These are phyloP conservation scores for Gyrodon lividus DNA, from an alignment of 768 basidiomycete genomes.

Conservation along the genomic window DNA sequence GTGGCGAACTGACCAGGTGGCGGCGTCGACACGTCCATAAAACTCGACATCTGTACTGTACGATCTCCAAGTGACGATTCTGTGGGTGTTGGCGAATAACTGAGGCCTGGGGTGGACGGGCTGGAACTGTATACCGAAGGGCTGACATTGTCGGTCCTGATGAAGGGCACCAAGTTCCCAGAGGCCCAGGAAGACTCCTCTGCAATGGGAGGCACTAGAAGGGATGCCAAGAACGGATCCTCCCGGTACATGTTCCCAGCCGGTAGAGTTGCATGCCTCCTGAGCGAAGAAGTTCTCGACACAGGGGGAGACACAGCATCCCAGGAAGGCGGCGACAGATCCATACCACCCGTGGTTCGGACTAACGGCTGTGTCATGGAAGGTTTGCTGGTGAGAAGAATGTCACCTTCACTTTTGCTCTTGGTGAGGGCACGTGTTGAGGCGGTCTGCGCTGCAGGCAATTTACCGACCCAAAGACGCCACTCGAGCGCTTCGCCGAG, in stretches of 20 bases:
- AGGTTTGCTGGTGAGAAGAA: constrained; percentile 14
- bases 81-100: constrained; percentile 59
- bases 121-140: constrained; percentile 31
- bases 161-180: background rate
- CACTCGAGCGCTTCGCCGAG: constrained; percentile 84
- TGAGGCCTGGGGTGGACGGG: constrained; percentile 57
- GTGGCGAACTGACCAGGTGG: constrained; percentile 38
- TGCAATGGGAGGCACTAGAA: background rate
- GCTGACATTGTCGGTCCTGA: constrained; percentile 14
- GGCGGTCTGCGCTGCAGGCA: constrained; percentile 36
- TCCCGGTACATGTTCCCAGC: constrained; percentile 29
- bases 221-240: constrained; percentile 4
- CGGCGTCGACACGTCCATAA: constrained; percentile 44
- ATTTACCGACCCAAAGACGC: constrained; percentile 92
- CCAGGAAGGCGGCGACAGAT: background rate
- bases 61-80: constrained; percentile 56
- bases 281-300: constrained; percentile 28
- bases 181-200: constrained; percentile 1
- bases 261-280: constrained; percentile 45
- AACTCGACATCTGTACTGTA: constrained; percentile 55
- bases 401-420: constrained; percentile 50
- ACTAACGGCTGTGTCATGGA: background rate
- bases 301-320: constrained; percentile 13
- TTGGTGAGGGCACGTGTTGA: constrained; percentile 42
- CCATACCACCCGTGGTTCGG: constrained; percentile 1